Base-by-base conservation (phyloP, 306 rosid species). In the Inga laurina region DNA sequence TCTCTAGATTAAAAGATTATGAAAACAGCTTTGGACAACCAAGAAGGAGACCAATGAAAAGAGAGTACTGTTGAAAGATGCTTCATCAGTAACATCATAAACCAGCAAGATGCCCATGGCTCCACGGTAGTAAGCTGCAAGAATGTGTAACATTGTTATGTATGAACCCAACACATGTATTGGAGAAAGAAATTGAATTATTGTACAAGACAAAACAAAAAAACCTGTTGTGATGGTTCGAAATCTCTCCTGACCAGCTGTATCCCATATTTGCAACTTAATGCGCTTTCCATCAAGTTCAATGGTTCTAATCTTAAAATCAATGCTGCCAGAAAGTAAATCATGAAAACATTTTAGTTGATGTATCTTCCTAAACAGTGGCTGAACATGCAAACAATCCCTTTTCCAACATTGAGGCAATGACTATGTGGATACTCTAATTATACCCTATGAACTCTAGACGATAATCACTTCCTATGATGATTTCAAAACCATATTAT, bases 201-300 rank as follows among this genome's bases (percentile, higher is more conserved):
- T 46, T 67, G 35, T 30, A 30, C 49, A 85, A 79, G 51, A 74
- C 48, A 73, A 81, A 84, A 71, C 78, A 45, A 65, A 39, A 27
- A 11, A 62, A 87, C 97, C 97, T 76, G 94, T 92, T 77, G 97
- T 92, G 80, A 92, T 92, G 24, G 94, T 92, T 75, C 97, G 90
- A 70, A 92, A 92, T 75, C 97, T 88, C 80, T 92, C 97, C 84
- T 92, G 94, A 72, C 97, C 97, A 84, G 97, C 97, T 12, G 97
- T 92, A 85, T 92, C 97, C 97, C 97, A 92, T 66, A 90, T 92
- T 82, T 90, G 97, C 87, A 92, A 88, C 85, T 92, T 92, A 69
- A 92, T 86, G 35, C 93, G 88, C 84, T 89, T 90, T 64, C 90
- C 91, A 85, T 92, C 94, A 68, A 90, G 93, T 83, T 92, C 97